These are phyloP conservation scores for Biscutella laevigata DNA, from an alignment of 441 rosid species.

Conservation along the genomic window DNA sequence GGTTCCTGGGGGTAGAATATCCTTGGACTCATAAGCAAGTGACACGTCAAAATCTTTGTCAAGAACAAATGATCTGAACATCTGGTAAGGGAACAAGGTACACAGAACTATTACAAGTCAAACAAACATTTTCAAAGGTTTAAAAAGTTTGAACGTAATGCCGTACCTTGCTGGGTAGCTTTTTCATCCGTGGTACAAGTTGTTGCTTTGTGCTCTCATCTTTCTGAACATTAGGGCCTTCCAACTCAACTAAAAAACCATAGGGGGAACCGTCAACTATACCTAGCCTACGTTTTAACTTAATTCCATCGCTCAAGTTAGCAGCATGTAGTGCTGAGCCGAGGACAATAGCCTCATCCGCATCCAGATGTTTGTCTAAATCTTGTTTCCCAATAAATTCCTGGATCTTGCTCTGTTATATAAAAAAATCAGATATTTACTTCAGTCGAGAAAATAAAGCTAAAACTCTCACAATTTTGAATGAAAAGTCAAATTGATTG, in stretches of 20 bases:
- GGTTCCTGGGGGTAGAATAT: slow-evolving; percentile 65
- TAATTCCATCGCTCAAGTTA: slow-evolving; percentile 95
- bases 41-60: slow-evolving; percentile 83
- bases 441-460: not conserved
- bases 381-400: slow-evolving; percentile 85
- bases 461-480: not conserved
- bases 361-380: slow-evolving; percentile 91
- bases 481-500: slow-evolving; percentile 1
- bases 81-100: slow-evolving; percentile 40
- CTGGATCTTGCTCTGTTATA: slow-evolving; percentile 70
- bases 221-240: slow-evolving; percentile 61
- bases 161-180: slow-evolving; percentile 88
- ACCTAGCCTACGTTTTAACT: slow-evolving; percentile 87
- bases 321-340: slow-evolving; percentile 90
- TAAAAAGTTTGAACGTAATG: slow-evolving; percentile 10
- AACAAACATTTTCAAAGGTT: not conserved
- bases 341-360: slow-evolving; percentile 95
- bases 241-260: slow-evolving; percentile 60
- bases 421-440: not conserved
- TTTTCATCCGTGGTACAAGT: slow-evolving; percentile 86
- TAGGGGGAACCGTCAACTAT: slow-evolving; percentile 91
- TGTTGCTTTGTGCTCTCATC: slow-evolving; percentile 64
- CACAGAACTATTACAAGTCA: slow-evolving; percentile 16
- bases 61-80: slow-evolving; percentile 72
- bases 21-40: slow-evolving; percentile 70